Evolutionary conservation across 2,329 filamentous ascomycete genomes (phyloP).

Genomic region (Penicillium griseofulvum): DNA sequence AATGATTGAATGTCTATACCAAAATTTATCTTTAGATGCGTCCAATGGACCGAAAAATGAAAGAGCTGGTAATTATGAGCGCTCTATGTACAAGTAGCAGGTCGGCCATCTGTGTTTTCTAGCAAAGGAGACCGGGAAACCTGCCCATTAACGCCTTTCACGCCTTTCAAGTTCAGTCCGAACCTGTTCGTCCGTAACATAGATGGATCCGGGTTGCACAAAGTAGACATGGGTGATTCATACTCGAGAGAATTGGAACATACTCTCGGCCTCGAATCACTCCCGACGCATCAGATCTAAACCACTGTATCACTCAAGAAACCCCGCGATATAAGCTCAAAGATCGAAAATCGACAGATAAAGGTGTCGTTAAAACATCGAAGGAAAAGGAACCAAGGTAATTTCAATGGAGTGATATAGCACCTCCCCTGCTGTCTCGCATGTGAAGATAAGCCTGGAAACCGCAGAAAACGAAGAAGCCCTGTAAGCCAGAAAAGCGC

Average conservation of each 20-base stretch:
- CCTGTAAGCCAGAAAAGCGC: constrained; percentile 48
- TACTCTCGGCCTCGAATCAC: constrained; percentile 13
- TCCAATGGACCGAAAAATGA: constrained; percentile 5
- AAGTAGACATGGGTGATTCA: neutral
- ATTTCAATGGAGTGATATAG: constrained; percentile 67
- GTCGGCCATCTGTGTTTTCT: constrained; percentile 9
- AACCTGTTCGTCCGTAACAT: neutral
- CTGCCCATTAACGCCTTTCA: constrained; percentile 19
- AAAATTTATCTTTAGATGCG: constrained; percentile 14
- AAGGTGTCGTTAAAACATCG: constrained; percentile 15
- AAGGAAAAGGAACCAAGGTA: constrained; percentile 15
- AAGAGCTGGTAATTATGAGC: constrained; percentile 15
- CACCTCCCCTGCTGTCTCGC: constrained; percentile 76
- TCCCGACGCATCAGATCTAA: constrained; percentile 9
- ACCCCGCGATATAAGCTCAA: constrained; percentile 18
- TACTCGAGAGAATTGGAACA: neutral
- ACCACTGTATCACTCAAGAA: constrained; percentile 11
- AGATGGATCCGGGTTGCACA: neutral
- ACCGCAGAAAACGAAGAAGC: constrained; percentile 87
- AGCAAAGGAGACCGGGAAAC: constrained; percentile 17
- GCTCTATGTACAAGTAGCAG: constrained; percentile 25
- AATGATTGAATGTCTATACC: constrained; percentile 27
- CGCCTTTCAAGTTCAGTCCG: neutral
- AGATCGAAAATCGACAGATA: constrained; percentile 17
- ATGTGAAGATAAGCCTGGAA: constrained; percentile 84